Percentiles rank a stretch among this genome's conserved stretches.
Conservation (phyloP, 306 rosid species). For the Trifolium dubium region DNA sequence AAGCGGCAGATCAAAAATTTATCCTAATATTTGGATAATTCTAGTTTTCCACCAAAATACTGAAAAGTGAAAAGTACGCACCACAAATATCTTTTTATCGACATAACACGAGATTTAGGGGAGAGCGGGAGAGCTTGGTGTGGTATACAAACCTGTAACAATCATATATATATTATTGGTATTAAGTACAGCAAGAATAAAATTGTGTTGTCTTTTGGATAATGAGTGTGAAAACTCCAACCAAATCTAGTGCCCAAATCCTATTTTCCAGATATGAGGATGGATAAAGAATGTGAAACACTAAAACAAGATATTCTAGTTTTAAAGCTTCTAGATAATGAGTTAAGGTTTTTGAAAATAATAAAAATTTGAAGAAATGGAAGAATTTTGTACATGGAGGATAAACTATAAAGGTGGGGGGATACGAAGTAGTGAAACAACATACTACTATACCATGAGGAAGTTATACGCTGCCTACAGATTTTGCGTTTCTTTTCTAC, state of each 20-base stretch:
- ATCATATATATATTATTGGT: background rate
- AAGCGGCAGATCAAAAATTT: background rate
- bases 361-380: no score
- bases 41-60: background rate
- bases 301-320: no score
- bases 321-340: no score
- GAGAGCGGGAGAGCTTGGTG: slow-evolving; percentile 9
- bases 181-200: slow-evolving; percentile 11
- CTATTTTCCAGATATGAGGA: slow-evolving; percentile 1
- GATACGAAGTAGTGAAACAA: slow-evolving; percentile 25
- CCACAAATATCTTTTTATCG: background rate
- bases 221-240: background rate
- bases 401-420: background rate
- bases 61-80: background rate
- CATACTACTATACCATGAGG: slow-evolving; percentile 2
- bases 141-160: background rate
- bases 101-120: background rate
- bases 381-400: slow-evolving; percentile 9
- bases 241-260: slow-evolving; percentile 13
- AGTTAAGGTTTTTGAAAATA: no score
- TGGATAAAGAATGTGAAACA: no score
- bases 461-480: slow-evolving; percentile 32
- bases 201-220: slow-evolving; percentile 8
- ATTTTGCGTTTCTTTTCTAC: slow-evolving; percentile 24
- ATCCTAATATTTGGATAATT: slow-evolving; percentile 5